Evolutionary conservation across 345 rosid genomes (phyloP).

Genomic region (Capsella bursapastoris): DNA sequence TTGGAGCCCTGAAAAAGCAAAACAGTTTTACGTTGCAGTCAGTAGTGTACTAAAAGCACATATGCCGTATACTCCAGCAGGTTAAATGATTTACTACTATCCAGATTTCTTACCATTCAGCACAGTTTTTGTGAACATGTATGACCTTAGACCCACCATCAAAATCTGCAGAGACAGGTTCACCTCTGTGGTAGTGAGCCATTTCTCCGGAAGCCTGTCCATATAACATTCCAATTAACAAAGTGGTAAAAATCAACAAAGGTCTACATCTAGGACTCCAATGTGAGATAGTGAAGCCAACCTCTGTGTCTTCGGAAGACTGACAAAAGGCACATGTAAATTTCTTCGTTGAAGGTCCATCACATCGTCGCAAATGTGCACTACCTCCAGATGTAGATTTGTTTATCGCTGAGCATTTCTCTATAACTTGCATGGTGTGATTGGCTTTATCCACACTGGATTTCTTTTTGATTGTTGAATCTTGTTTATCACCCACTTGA

Average conservation of each 20-base stretch:
- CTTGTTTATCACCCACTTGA: slow-evolving; percentile 35
- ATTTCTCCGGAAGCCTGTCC: slow-evolving; percentile 86
- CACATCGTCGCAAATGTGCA: slow-evolving; percentile 49
- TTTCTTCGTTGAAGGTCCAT: slow-evolving; percentile 34
- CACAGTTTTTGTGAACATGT: slow-evolving; percentile 82
- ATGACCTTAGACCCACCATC: slow-evolving; percentile 60
- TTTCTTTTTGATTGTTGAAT: slow-evolving; percentile 32
- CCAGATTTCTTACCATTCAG: slow-evolving; percentile 74
- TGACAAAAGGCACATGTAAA: slow-evolving; percentile 79
- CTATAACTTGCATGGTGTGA: slow-evolving; percentile 21
- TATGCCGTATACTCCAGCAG: neutral
- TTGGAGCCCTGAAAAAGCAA: slow-evolving; percentile 77
- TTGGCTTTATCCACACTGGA: slow-evolving; percentile 20
- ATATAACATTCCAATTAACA: slow-evolving; percentile 14
- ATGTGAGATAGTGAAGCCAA: slow-evolving; percentile 35
- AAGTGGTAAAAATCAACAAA: neutral
- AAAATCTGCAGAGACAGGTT: slow-evolving; percentile 63
- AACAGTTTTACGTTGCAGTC: neutral
- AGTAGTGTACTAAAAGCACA: neutral
- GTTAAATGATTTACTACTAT: slow-evolving; percentile 1
- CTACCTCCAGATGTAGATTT: slow-evolving; percentile 37
- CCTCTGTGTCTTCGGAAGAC: slow-evolving; percentile 76
- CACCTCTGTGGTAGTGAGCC: slow-evolving; percentile 70
- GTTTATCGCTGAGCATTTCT: slow-evolving; percentile 37
- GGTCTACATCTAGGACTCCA: neutral